phyloP scores from a whole-genome alignment of 2,329 filamentous ascomycete genomes.

The Zasmidium citrigriseum region DNA sequence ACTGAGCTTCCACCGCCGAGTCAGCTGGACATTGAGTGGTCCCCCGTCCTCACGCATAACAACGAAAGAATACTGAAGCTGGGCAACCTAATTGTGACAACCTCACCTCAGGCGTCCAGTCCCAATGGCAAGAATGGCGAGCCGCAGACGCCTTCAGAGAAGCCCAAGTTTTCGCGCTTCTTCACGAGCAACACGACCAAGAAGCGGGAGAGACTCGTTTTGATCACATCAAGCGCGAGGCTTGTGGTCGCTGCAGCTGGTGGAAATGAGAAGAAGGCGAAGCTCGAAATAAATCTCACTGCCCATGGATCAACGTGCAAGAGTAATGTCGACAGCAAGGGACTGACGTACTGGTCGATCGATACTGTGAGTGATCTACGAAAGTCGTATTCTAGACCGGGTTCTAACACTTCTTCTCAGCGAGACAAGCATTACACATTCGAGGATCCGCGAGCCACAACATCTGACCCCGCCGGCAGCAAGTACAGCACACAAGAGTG shows the following conservation, averaged over 20 bases:
- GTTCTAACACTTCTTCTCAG: slow-evolving; percentile 49
- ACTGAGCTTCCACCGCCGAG: slow-evolving; percentile 96
- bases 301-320: slow-evolving; percentile 75
- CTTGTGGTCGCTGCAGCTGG: slow-evolving; percentile 88
- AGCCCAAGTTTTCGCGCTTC: slow-evolving; percentile 86
- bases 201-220: slow-evolving; percentile 88
- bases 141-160: slow-evolving; percentile 56
- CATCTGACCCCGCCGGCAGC: slow-evolving; percentile 62
- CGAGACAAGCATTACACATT: slow-evolving; percentile 89
- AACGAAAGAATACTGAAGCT: slow-evolving; percentile 95
- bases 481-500: slow-evolving; percentile 81
- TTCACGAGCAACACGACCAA: slow-evolving; percentile 90
- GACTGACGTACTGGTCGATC: slow-evolving; percentile 82
- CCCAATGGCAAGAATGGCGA: slow-evolving; percentile 70
- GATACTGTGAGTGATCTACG: slow-evolving; percentile 73
- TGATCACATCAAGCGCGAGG: slow-evolving; percentile 89
- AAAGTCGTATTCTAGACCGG: neutral
- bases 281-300: slow-evolving; percentile 85
- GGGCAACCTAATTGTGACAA: slow-evolving; percentile 83
- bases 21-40: slow-evolving; percentile 98
- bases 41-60: slow-evolving; percentile 82
- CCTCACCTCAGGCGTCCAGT: slow-evolving; percentile 74
- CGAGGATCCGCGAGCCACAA: slow-evolving; percentile 81
- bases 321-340: slow-evolving; percentile 81
- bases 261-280: slow-evolving; percentile 93